phyloP scores from a whole-genome alignment of 495 filamentous ascomycete species.

The Podospora bellae-mahoneyi region DNA sequence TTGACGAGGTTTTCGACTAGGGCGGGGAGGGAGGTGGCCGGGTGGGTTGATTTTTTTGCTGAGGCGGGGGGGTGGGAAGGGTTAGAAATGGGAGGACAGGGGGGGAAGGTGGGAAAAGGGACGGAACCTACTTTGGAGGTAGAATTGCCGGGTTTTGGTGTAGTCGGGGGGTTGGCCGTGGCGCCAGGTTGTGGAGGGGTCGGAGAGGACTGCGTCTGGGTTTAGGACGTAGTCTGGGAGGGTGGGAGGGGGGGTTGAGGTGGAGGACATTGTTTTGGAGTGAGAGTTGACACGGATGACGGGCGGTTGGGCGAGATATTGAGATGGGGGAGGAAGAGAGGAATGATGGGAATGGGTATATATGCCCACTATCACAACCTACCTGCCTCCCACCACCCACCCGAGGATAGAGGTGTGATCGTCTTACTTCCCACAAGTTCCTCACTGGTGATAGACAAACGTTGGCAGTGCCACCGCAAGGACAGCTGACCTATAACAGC shows the following conservation, averaged over 20 bases:
- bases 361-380: too few species aligned
- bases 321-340: too few species aligned
- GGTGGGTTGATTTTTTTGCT: constrained; percentile 56
- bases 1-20: constrained; percentile 68
- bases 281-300: too few species aligned
- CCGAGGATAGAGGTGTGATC: too few species aligned
- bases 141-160: constrained; percentile 53
- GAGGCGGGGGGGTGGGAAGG: constrained; percentile 3
- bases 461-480: too few species aligned
- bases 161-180: constrained; percentile 60
- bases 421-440: too few species aligned
- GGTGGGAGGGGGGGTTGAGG: background rate
- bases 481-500: too few species aligned
- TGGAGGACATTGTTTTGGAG: too few species aligned
- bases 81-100: background rate
- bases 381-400: too few species aligned
- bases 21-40: constrained; percentile 51
- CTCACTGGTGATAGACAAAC: too few species aligned
- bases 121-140: constrained; percentile 45
- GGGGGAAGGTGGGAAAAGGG: background rate
- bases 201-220: constrained; percentile 57
- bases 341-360: too few species aligned
- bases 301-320: too few species aligned
- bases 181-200: constrained; percentile 53
- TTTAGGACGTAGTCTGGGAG: constrained; percentile 59